Percentiles rank a stretch among this genome's conserved stretches.
Conservation (phyloP, 768 basidiomycete species). For the Scleroderma citrinum region DNA sequence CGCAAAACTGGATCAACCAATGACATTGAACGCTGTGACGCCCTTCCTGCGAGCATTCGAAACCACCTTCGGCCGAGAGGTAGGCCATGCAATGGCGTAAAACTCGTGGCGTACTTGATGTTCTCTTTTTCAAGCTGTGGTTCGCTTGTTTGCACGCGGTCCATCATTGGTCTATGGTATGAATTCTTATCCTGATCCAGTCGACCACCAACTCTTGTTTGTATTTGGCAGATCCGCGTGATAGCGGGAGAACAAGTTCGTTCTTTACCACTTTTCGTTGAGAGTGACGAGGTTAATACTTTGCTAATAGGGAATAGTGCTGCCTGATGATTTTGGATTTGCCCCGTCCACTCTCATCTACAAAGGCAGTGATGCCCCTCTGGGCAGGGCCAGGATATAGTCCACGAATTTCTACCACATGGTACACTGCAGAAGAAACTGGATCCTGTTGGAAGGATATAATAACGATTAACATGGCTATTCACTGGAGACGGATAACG, state of each 20-base stretch:
- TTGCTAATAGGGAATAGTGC: constrained; percentile 54
- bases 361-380: constrained; percentile 58
- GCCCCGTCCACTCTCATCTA: constrained; percentile 81
- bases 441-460: too few species aligned
- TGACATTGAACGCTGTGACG: constrained; percentile 76
- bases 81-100: constrained; percentile 21
- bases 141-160: constrained; percentile 82
- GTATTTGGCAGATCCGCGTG: constrained; percentile 56
- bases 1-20: constrained; percentile 45
- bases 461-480: too few species aligned
- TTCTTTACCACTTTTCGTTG: constrained; percentile 6
- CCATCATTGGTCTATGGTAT: constrained; percentile 88
- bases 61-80: constrained; percentile 82
- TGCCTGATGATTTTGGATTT: constrained; percentile 77
- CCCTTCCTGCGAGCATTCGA: constrained; percentile 69
- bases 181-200: constrained; percentile 9
- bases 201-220: constrained; percentile 4
- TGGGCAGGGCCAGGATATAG: constrained; percentile 63
- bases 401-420: neutral
- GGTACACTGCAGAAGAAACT: neutral
- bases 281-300: constrained; percentile 6
- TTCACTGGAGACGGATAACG: too few species aligned
- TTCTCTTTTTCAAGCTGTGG: constrained; percentile 55
- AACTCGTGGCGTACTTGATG: constrained; percentile 5
- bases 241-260: constrained; percentile 78